These are phyloP conservation scores for Aureobasidium sp. DNA, from an alignment of 2,329 filamentous ascomycete species.

Conservation along the genomic window DNA sequence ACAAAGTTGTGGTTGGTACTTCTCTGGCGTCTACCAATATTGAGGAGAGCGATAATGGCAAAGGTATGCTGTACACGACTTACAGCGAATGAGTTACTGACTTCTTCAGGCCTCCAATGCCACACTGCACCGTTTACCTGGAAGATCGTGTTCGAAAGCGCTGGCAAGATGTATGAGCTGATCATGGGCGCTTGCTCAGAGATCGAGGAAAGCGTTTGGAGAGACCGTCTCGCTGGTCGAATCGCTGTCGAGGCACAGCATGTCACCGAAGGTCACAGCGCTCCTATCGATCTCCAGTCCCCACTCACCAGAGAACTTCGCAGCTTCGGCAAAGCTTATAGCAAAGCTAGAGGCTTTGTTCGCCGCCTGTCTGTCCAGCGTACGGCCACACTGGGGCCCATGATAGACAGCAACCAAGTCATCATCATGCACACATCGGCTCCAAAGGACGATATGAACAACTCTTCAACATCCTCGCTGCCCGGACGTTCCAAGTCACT, in stretches of 20 bases:
- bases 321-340: conserved; percentile 66
- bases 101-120: conserved; percentile 67
- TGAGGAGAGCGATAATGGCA: conserved; percentile 66
- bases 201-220: conserved; percentile 75
- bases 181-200: conserved; percentile 79
- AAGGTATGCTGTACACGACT: conserved; percentile 38
- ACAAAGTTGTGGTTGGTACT: conserved; percentile 70
- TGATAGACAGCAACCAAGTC: conserved; percentile 61
- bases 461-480: conserved; percentile 35
- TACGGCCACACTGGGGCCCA: conserved; percentile 63
- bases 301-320: conserved; percentile 63
- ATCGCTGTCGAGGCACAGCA: conserved; percentile 43
- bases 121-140: conserved; percentile 80
- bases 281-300: conserved; percentile 46
- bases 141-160: conserved; percentile 79
- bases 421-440: conserved; percentile 80
- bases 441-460: conserved; percentile 44
- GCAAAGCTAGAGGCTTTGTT: conserved; percentile 57
- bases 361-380: conserved; percentile 71
- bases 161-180: conserved; percentile 71
- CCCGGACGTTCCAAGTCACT: conserved; percentile 70
- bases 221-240: conserved; percentile 51
- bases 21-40: conserved; percentile 56
- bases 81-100: not conserved
- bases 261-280: conserved; percentile 40